These are phyloP conservation scores for Intubia oerlemansii DNA, from an alignment of 2,329 filamentous ascomycete species.

Conservation along the genomic window DNA sequence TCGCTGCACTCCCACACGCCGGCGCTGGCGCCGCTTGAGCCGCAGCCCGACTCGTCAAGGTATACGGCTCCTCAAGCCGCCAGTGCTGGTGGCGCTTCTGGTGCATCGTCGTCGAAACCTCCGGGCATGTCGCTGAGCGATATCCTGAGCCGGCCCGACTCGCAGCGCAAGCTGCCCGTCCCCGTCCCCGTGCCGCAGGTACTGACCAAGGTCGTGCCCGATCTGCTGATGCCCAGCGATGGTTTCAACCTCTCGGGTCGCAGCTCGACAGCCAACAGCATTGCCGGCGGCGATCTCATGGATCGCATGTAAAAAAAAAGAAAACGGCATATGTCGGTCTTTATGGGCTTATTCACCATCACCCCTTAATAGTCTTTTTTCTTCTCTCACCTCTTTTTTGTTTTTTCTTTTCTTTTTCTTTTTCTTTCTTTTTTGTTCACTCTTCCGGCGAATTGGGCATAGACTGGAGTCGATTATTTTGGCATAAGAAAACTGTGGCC, in stretches of 20 bases:
- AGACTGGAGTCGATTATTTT: too few species aligned
- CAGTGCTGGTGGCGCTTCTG: too few species aligned
- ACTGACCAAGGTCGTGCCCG: conserved; percentile 64
- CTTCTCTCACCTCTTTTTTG: background rate
- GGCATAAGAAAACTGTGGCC: too few species aligned
- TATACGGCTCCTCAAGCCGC: conserved; percentile 22
- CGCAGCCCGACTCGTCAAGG: conserved; percentile 23
- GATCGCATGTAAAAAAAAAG: conserved; percentile 8
- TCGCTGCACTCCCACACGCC: conserved; percentile 27
- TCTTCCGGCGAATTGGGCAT: background rate
- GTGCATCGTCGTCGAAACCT: conserved; percentile 29
- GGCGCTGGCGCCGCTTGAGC: conserved; percentile 36
- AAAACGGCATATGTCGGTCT: background rate
- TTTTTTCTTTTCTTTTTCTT: background rate
- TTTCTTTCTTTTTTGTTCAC: background rate
- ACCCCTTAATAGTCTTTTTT: background rate
- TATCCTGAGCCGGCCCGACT: conserved; percentile 77
- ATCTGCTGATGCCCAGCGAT: conserved; percentile 48
- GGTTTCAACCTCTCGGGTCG: conserved; percentile 52
- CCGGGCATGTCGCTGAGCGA: conserved; percentile 68
- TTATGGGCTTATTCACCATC: background rate
- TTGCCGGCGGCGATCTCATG: conserved; percentile 47
- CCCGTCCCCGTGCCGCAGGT: conserved; percentile 79
- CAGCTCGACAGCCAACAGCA: conserved; percentile 57
- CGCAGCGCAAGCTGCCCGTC: conserved; percentile 75